Evolutionary conservation across 257 asterid species (phyloP), one percentile per base, ranked within the genome.

Genomic region (Cynanchum wilfordii): DNA sequence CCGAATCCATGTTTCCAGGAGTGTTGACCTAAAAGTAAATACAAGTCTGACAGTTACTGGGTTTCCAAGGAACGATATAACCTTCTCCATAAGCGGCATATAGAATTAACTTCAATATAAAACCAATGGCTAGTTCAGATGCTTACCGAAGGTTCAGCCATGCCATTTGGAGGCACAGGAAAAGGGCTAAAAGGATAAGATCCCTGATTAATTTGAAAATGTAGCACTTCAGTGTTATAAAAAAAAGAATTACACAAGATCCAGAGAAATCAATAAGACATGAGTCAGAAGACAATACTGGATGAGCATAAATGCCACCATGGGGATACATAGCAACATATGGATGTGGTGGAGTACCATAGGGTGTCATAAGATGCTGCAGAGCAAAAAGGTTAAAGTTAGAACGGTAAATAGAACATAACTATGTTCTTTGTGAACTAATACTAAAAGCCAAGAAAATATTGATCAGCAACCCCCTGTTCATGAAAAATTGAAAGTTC

Each of bases 321-420:
- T 86, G 97, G 69, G 98, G 98, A 77, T 94, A 94, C 99, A 94
- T 91, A 68, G 98, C 96, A 62, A 94, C 93, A 73, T 94, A 94
- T 58, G 98, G 98, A 80, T 89, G 97, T 19, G 96, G 97, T 68
- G 97, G 95, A 77, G 96, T 86, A 55, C 97, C 96, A 77, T 89
- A 94, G n/a, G 97, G 99, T 70, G 96, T 96, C 84, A 94, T 90
- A 79, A 88, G 86, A 82, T 87, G 98, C 96, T 92, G 90, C 88
- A 84, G 67, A 64, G 60, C 22, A 73, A 72, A 33, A 36, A 12
- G 44, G 22, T 29, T 64, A 62, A 75, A 69, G 58, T 62, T 51
- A 67, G 45, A 69, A 71, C 27, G 57, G 58, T 63, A 73, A 36
- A 44, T 51, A 49, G 68, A 60, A 70, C 2, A 62, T 30, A 15